Evolutionary conservation across 192 early-diverging fungal genomes (phyloP), one percentile per base, ranked within the genome.

Genomic region (Geranomyces variabilis): DNA sequence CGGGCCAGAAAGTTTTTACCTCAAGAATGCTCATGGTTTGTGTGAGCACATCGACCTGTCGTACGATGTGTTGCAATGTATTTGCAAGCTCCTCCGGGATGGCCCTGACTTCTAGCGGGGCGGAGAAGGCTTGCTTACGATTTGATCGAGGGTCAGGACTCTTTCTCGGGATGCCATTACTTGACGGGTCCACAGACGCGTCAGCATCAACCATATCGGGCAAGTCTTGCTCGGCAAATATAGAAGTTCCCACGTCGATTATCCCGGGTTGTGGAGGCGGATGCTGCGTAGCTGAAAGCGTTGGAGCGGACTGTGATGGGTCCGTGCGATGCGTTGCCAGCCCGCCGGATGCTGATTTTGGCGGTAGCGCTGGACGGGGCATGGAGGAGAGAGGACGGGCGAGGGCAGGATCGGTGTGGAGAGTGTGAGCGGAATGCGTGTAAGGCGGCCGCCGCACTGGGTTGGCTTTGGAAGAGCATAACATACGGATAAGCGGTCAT

Each of bases 21-120:
- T 87, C 86, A 10, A 87, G 61, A 6, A 87, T 84, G 49, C 70
- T 81, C 84, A 87, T 87, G 17, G 84, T 86, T 70, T 87, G 82
- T n/a, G 86, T 87, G 62, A 87, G 55, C 10, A 87, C 72, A 62
- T 87, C 86, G 24, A 87, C 75, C 65, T 87, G 86, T 22, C 73
- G 65, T 0, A 79, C 74, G 51, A 87, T 83, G 30, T 82, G 77
- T 62, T 78, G 75, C 51, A 87, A 53, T 26, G 84, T 80, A 1
- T 66, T 36, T 1, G 80, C 69, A 8, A 87, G 63, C 47, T 86
- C 69, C 34, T 82, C 76, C 13, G 83, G 81, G 19, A 79, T 70
- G 0, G 76, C 71, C 22, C 75, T 22, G 15, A 78, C 67, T 30
- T 83, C 74, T 33, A 83, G 47, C 0, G 69, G 70, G 13, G 47